Evolutionary conservation across 2,329 filamentous ascomycete genomes (phyloP).

Genomic region (Verticillium isaacii): DNA sequence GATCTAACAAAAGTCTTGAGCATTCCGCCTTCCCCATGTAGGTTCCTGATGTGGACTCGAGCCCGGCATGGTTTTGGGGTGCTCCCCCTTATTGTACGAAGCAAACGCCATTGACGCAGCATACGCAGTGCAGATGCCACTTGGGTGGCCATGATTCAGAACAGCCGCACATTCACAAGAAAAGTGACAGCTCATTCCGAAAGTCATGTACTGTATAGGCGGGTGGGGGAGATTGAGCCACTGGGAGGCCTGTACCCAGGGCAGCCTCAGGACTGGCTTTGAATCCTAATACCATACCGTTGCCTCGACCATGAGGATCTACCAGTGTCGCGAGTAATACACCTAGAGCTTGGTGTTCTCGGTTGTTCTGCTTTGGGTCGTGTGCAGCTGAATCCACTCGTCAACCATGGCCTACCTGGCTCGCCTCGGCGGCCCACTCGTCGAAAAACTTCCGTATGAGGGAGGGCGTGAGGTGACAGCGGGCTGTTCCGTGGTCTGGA

Average conservation of each 20-base stretch:
- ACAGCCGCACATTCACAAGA: neutral
- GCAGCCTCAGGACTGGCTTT: neutral
- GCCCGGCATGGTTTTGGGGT: neutral
- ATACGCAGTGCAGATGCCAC: neutral
- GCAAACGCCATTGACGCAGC: neutral
- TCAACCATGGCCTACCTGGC: too few relatives aligned
- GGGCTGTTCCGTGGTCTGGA: neutral
- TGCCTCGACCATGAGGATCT: neutral
- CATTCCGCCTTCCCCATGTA: neutral
- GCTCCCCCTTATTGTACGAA: neutral
- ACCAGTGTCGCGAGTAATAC: neutral
- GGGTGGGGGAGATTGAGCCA: neutral
- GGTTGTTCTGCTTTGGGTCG: neutral
- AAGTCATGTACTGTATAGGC: neutral
- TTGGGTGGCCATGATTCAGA: neutral
- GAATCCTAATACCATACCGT: neutral
- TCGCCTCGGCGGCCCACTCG: neutral
- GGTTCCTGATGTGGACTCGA: neutral
- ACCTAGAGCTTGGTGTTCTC: neutral
- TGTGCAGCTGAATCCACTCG: neutral
- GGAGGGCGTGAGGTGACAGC: neutral
- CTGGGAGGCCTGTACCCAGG: neutral
- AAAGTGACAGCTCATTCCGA: neutral
- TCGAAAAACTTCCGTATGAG: neutral
- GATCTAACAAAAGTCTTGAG: neutral